A percentile compares a stretch with the other conserved stretches of the same genome.
These are phyloP conservation scores for Elongisporangium undulatum DNA, from an alignment of 352 stramenopile genomes.

Conservation along the genomic window DNA sequence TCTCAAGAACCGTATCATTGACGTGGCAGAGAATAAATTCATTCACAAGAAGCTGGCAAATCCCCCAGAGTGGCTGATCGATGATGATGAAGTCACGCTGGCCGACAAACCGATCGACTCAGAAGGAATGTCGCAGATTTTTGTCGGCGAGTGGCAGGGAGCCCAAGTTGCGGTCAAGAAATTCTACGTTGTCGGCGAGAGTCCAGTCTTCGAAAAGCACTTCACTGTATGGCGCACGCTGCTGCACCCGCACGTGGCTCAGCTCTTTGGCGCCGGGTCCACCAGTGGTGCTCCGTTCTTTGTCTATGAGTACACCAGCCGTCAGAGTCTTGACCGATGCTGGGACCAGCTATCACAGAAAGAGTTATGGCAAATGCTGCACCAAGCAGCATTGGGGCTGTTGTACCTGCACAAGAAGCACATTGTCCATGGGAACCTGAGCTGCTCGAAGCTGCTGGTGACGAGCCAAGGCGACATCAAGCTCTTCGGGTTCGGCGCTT, in stretches of 20 bases:
- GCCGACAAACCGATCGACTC: background rate
- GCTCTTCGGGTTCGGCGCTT: conserved; percentile 26
- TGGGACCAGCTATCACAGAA: conserved; percentile 10
- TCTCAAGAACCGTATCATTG: conserved; percentile 4
- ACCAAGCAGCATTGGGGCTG: conserved; percentile 11
- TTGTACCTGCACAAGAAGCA: conserved; percentile 22
- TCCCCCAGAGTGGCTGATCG: conserved; percentile 3
- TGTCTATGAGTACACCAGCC: conserved; percentile 20
- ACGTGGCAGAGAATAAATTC: conserved; percentile 8
- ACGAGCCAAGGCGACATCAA: conserved; percentile 16
- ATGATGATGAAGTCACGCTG: background rate
- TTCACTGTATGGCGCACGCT: conserved; percentile 14
- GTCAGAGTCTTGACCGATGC: conserved; percentile 15
- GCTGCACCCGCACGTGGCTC: conserved; percentile 20
- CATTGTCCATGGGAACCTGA: conserved; percentile 31
- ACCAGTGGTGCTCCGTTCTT: conserved; percentile 19
- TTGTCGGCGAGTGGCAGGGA: conserved; percentile 17
- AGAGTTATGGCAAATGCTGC: conserved; percentile 7
- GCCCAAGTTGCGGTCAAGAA: conserved; percentile 20
- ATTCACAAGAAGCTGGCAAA: background rate
- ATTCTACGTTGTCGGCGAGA: conserved; percentile 12
- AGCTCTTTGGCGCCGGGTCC: conserved; percentile 18
- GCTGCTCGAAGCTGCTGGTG: conserved; percentile 30
- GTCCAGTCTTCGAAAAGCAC: conserved; percentile 24
- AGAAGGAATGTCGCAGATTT: conserved; percentile 8